Conservation (phyloP, 352 stramenopile genomes). For the Phytophthora pseudosyringae region DNA sequence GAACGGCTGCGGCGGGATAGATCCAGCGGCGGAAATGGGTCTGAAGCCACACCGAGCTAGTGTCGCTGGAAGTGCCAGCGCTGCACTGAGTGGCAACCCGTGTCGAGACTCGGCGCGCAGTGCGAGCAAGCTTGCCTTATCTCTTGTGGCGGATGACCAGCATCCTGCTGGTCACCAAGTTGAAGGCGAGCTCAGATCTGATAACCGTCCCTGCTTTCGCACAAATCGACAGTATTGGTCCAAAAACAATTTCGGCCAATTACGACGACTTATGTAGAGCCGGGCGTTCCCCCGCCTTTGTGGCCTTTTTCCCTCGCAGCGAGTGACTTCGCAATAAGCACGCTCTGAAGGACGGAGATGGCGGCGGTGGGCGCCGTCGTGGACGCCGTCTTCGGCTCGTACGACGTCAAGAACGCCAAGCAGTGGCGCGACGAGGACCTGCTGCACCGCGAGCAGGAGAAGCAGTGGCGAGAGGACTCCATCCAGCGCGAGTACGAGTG, state of each 20-base stretch:
- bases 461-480: slow-evolving; percentile 81
- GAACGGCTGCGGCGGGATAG: not conserved
- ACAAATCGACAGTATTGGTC: slow-evolving; percentile 11
- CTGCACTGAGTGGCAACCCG: not conserved
- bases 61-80: not conserved
- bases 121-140: slow-evolving; percentile 20
- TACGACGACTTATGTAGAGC: no score
- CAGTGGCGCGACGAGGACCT: slow-evolving; percentile 86
- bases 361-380: slow-evolving; percentile 67
- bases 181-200: slow-evolving; percentile 39
- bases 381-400: slow-evolving; percentile 83
- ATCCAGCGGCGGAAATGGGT: slow-evolving; percentile 1
- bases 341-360: slow-evolving; percentile 53
- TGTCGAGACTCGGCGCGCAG: not conserved
- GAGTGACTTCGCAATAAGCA: no score
- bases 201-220: slow-evolving; percentile 28
- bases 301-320: no score
- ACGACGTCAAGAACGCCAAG: slow-evolving; percentile 87
- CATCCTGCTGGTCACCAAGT: slow-evolving; percentile 25
- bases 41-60: not conserved
- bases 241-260: slow-evolving; percentile 13
- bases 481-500: slow-evolving; percentile 73
- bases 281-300: no score
- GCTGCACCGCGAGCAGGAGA: slow-evolving; percentile 74
- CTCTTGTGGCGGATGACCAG: not conserved